phyloP scores from a whole-genome alignment of 2,329 filamentous ascomycete species.

The Moelleriella libera region DNA sequence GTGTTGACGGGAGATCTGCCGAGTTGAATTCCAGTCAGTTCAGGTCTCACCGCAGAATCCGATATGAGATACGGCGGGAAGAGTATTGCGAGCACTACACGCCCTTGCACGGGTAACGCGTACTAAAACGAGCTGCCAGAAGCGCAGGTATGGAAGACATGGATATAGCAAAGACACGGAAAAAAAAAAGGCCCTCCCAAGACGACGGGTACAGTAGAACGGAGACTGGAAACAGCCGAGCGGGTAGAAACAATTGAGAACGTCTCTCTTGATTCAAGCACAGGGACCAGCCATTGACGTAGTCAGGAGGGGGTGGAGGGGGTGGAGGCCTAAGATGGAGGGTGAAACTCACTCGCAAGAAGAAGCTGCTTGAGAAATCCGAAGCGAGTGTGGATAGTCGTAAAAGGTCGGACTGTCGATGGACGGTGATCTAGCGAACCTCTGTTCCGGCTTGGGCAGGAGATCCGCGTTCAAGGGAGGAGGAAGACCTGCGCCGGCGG shows the following conservation, averaged over 20 bases:
- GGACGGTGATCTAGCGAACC: constrained; percentile 39
- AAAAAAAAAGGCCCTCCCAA: neutral
- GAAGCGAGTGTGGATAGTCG: constrained; percentile 31
- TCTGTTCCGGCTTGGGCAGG: constrained; percentile 29
- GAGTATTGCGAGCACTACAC: neutral
- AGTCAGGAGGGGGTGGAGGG: neutral
- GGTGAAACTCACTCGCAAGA: constrained; percentile 13
- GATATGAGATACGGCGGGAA: neutral
- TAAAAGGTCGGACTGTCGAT: constrained; percentile 49
- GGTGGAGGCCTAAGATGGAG: neutral
- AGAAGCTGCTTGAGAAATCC: constrained; percentile 5
- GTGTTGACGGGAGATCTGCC: constrained; percentile 11
- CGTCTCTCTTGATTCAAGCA: neutral
- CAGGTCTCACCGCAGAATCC: neutral
- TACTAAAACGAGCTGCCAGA: neutral
- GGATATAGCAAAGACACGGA: neutral
- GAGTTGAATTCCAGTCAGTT: constrained; percentile 13
- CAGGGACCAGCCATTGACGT: neutral
- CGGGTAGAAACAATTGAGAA: neutral
- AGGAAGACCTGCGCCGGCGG: constrained; percentile 1
- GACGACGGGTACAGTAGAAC: neutral
- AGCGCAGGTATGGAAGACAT: neutral
- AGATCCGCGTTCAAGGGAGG: constrained; percentile 23
- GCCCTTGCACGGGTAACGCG: neutral
- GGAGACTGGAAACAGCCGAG: neutral